Evolutionary conservation across 2,329 filamentous ascomycete species (phyloP), one percentile per base, ranked within the genome.

Genomic region (Harringtonia lauricola): DNA sequence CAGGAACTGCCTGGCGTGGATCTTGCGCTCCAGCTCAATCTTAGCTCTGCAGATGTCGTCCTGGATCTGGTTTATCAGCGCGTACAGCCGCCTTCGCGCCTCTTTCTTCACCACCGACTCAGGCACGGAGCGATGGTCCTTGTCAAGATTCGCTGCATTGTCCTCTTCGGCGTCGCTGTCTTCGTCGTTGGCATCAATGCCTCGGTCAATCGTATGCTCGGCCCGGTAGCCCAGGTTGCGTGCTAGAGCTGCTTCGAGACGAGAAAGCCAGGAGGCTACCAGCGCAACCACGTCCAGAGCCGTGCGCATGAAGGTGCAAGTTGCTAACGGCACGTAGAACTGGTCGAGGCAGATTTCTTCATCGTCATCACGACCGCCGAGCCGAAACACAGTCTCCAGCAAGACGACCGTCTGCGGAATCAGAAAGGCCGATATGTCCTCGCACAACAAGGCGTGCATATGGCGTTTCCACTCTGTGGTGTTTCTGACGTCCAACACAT

Each of bases 201-300:
- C 15, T 9, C 19, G 22, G 8, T 8, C 13, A 17, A 5, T 29
- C 29, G 14, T 18, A 15, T 35, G 29, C 26, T 46, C 42, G 12
- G 21, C 35, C 6, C 50, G 45, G 40, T 52, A 50, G 28, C 50
- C 47, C 6, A 51, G 76, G 38, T 48, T 47, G 15, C 39, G 41
- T 4, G 47, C 50, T 3, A 49, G 38, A 1, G 39, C 45, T 4
- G 36, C 37, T 40, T 50, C 50, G 5, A 52, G 41, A 15, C 34
- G 39, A 1, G 22, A 15, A 2, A 51, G 46, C 48, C 48, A 52
- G 12, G 33, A 29, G 2, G 42, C 29, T 4, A 41, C 42, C 2
- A 34, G 35, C 10, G 22, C 22, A 0, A 45, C 29, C 1, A 40
- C 19, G 17, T 33, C 22, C 24, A 44, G 41, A 10, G 21, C 34